phyloP scores from a whole-genome alignment of 2,329 filamentous ascomycete genomes.

The Trichoderma semiorbis region DNA sequence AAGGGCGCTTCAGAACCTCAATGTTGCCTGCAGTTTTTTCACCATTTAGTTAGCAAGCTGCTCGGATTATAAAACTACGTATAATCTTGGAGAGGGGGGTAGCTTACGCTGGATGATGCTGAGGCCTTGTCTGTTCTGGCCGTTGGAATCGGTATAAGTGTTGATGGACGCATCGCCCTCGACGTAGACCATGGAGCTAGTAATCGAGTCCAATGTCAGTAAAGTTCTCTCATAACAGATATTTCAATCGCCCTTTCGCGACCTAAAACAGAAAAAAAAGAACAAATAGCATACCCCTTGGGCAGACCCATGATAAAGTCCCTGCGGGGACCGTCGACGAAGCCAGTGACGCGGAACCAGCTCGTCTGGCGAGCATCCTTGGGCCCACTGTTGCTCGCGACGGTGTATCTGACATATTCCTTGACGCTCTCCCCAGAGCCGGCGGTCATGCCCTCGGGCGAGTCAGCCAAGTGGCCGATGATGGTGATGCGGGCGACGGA shows the following conservation, averaged over 20 bases:
- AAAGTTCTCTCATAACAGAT: not conserved
- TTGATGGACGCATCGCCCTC: constrained; percentile 76
- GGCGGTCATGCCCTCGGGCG: constrained; percentile 71
- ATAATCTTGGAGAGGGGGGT: not conserved
- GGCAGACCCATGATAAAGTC: constrained; percentile 70
- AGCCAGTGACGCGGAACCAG: constrained; percentile 81
- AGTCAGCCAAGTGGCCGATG: constrained; percentile 77
- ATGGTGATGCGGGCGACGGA: constrained; percentile 77
- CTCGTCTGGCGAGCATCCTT: constrained; percentile 71
- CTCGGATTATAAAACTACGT: accelerated
- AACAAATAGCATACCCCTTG: constrained; percentile 71
- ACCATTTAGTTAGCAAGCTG: not conserved
- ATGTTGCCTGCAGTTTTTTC: constrained; percentile 36
- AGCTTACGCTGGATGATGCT: constrained; percentile 77
- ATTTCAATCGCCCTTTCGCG: not conserved
- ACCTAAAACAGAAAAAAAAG: not conserved
- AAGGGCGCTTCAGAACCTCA: constrained; percentile 45
- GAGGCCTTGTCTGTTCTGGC: constrained; percentile 60
- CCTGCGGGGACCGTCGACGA: constrained; percentile 65
- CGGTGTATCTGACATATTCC: constrained; percentile 72
- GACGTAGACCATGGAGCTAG: constrained; percentile 72
- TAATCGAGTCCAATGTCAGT: not conserved
- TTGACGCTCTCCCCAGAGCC: constrained; percentile 53
- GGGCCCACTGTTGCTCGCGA: constrained; percentile 66
- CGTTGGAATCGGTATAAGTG: constrained; percentile 65